Evolutionary conservation across 352 stramenopile genomes (phyloP).

Genomic region (Phytophthora tentaculata): DNA sequence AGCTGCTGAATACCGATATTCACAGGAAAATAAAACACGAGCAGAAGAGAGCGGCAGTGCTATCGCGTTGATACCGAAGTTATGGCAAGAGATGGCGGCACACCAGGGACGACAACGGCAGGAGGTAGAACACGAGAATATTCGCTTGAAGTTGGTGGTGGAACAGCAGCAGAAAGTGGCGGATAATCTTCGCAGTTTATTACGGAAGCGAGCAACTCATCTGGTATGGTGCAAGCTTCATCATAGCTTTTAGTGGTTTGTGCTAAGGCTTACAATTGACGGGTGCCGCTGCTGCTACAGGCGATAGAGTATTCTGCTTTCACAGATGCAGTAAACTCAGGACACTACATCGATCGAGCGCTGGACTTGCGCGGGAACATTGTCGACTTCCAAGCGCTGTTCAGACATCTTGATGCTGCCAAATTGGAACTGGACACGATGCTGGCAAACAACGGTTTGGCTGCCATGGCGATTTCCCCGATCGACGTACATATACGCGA

Average conservation of each 20-base stretch:
- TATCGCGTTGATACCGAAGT: conserved; percentile 17
- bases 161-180: conserved; percentile 40
- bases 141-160: conserved; percentile 45
- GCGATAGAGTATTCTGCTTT: conserved; percentile 34
- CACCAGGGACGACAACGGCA: conserved; percentile 44
- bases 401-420: conserved; percentile 37
- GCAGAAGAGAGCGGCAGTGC: neutral
- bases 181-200: conserved; percentile 13
- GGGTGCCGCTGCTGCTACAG: conserved; percentile 6
- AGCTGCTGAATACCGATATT: conserved; percentile 34
- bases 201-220: conserved; percentile 33
- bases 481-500: conserved; percentile 43
- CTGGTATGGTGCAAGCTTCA: conserved; percentile 18
- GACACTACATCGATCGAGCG: conserved; percentile 14
- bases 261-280: neutral
- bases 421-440: conserved; percentile 40
- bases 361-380: conserved; percentile 17
- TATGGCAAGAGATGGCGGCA: conserved; percentile 35
- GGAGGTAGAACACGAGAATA: conserved; percentile 47
- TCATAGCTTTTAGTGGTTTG: neutral
- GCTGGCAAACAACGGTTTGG: conserved; percentile 38
- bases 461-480: conserved; percentile 35
- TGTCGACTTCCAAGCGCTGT: conserved; percentile 37
- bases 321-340: conserved; percentile 14
- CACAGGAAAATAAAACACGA: conserved; percentile 20